Conservation (phyloP, 2,329 filamentous ascomycete genomes). For the Penicillium sp. region DNA sequence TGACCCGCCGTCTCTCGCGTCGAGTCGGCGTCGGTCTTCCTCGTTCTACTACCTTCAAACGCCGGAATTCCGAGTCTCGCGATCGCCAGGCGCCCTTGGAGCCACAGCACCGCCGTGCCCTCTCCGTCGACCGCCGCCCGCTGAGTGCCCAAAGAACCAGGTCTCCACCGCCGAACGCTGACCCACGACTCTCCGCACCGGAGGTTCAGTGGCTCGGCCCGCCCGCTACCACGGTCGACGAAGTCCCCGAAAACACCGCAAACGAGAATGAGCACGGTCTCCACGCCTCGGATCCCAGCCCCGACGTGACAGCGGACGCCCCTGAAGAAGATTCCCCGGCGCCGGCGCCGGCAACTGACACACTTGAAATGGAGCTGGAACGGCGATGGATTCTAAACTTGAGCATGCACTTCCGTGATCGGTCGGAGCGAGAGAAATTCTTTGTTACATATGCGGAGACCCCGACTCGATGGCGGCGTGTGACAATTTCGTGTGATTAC, state of each 20-base stretch:
- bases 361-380: conserved; percentile 77
- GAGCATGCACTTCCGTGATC: conserved; percentile 96
- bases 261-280: conserved; percentile 28
- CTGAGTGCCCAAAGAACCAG: conserved; percentile 45
- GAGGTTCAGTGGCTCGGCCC: conserved; percentile 41
- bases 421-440: conserved; percentile 91
- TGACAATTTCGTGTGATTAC: conserved; percentile 94
- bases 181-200: conserved; percentile 41
- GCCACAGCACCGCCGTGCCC: conserved; percentile 63
- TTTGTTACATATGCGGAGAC: conserved; percentile 91
- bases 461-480: conserved; percentile 75
- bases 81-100: conserved; percentile 68
- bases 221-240: conserved; percentile 33
- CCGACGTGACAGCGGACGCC: conserved; percentile 23
- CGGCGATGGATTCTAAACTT: conserved; percentile 92
- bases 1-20: conserved; percentile 38
- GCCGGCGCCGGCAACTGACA: conserved; percentile 30
- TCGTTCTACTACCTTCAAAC: conserved; percentile 73
- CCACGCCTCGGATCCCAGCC: conserved; percentile 29
- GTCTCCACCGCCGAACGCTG: conserved; percentile 41
- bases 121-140: conserved; percentile 55
- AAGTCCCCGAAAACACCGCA: conserved; percentile 22
- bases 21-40: conserved; percentile 74
- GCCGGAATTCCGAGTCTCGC: conserved; percentile 77
- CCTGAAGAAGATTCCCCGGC: conserved; percentile 16